Base-by-base conservation (phyloP, 306 rosid genomes). In the Prunus fruticosa region DNA sequence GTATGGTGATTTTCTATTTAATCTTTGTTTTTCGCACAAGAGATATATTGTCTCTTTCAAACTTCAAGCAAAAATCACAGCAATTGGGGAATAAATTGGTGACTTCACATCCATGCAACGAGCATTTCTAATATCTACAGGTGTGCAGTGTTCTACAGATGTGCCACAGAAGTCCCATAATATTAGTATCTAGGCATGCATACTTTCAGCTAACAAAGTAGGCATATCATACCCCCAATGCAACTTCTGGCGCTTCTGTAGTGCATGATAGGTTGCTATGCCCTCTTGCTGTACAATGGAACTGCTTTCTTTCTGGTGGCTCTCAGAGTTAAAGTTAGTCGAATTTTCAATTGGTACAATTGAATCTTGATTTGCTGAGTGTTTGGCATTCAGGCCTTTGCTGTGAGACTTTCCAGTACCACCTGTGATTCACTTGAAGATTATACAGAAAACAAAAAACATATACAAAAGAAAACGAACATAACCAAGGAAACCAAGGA, bases 161-260 rank as follows among this genome's bases (percentile, higher is more conserved):
- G 43, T 38, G 43, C 2, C 43, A 38, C 8, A 38, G 43, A 38
- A 38, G 43, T 38, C 43, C 43, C 27, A 73, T 5, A 20, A 9
- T 8, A n/a, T 38, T 16, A 18, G 47, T 22, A 3, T 34, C 25
- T 11, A 34, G 7, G 25, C 25, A 65, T 65, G 51, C 18, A 38
- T n/a, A 56, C 8, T 2, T 3, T 56, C 5, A 12, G 28, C 13
- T n/a, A 60, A 64, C 43, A 10, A 64, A 4, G 62, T 14, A 45
- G 61, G 50, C 66, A 76, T 46, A 78, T 56, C 62, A 71, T 89
- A 91, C 96, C 97, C 97, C 96, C 97, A 92, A 78, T 92, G 88
- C 78, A 92, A 81, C 69, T 88, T 92, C 75, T 80, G 83, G 47
- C 46, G 86, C 86, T 85, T 86, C 80, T 81, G 88, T 84, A 85